Evolutionary conservation across 2,329 filamentous ascomycete species (phyloP).

Genomic region (Aspergillus sp.): DNA sequence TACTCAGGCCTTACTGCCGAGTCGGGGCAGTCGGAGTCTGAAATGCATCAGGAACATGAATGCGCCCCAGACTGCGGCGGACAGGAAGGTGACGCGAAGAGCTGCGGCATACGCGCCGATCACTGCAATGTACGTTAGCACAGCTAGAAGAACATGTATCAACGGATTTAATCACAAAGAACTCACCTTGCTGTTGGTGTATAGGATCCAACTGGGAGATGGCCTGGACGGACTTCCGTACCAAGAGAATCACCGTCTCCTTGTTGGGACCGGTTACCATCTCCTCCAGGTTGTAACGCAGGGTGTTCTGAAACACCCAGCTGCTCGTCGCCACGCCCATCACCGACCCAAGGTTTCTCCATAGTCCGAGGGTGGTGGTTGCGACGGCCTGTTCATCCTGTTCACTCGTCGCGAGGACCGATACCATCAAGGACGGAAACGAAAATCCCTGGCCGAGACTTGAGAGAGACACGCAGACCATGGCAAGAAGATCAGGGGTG

Average conservation of each 20-base stretch:
- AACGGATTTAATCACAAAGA: not conserved
- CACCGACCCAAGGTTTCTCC: constrained; percentile 69
- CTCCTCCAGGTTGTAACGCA: constrained; percentile 58
- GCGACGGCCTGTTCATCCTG: constrained; percentile 66
- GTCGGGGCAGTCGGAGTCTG: constrained; percentile 32
- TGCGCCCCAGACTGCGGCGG: constrained; percentile 34
- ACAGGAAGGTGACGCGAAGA: constrained; percentile 39
- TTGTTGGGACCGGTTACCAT: constrained; percentile 62
- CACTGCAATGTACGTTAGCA: constrained; percentile 27
- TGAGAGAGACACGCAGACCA: constrained; percentile 57
- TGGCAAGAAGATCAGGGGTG: constrained; percentile 54
- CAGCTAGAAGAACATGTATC: too few relatives aligned
- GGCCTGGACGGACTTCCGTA: constrained; percentile 51
- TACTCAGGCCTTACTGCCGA: constrained; percentile 25
- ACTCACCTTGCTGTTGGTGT: constrained; percentile 49
- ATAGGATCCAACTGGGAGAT: constrained; percentile 46
- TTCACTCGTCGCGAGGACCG: constrained; percentile 58
- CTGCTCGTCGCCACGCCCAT: constrained; percentile 72
- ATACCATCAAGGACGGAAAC: constrained; percentile 64
- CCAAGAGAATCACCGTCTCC: constrained; percentile 49
- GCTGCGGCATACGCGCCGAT: constrained; percentile 36
- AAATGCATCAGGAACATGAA: constrained; percentile 34
- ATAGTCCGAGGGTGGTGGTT: constrained; percentile 69
- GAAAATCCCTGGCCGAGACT: constrained; percentile 63
- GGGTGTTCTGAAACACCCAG: constrained; percentile 70